Evolutionary conservation across 495 filamentous ascomycete genomes (phyloP).

Genomic region (Penicillium bovifimosum): DNA sequence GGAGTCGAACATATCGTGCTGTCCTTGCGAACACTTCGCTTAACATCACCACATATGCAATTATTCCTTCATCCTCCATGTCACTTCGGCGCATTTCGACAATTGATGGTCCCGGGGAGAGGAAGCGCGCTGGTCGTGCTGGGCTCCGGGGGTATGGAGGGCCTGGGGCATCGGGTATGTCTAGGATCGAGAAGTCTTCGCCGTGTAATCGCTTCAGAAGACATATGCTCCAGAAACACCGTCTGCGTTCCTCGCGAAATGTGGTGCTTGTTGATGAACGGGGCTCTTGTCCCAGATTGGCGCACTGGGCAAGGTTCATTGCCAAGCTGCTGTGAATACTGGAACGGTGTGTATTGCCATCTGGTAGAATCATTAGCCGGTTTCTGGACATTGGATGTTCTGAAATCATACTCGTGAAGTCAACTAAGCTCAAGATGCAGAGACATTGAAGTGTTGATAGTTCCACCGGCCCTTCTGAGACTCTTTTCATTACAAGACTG

Average conservation of each 20-base stretch:
- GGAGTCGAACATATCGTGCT: slow-evolving; percentile 39
- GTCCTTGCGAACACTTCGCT: slow-evolving; percentile 42
- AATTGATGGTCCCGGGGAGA: slow-evolving; percentile 17
- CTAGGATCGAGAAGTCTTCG: slow-evolving; percentile 36
- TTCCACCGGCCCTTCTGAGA: slow-evolving; percentile 42
- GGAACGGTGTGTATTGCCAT: slow-evolving; percentile 44
- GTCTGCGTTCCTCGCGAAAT: slow-evolving; percentile 37
- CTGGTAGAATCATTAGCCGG: slow-evolving; percentile 14
- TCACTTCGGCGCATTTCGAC: slow-evolving; percentile 21
- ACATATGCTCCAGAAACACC: slow-evolving; percentile 48
- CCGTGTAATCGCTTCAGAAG: slow-evolving; percentile 44
- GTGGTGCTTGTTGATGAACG: slow-evolving; percentile 12
- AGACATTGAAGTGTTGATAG: slow-evolving; percentile 44
- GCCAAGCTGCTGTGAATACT: slow-evolving; percentile 45
- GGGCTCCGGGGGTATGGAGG: slow-evolving; percentile 34
- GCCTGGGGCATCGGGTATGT: slow-evolving; percentile 31
- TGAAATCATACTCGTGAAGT: slow-evolving; percentile 38
- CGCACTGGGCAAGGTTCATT: slow-evolving; percentile 43
- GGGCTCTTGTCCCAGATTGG: slow-evolving; percentile 35
- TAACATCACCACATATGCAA: slow-evolving; percentile 44
- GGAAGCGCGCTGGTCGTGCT: slow-evolving; percentile 17
- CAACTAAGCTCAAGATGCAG: slow-evolving; percentile 42
- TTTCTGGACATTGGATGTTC: not conserved
- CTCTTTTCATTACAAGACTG: slow-evolving; percentile 36
- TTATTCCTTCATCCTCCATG: slow-evolving; percentile 40